Conservation (phyloP, 495 filamentous ascomycete species). For the Penicillium coprophilum region DNA sequence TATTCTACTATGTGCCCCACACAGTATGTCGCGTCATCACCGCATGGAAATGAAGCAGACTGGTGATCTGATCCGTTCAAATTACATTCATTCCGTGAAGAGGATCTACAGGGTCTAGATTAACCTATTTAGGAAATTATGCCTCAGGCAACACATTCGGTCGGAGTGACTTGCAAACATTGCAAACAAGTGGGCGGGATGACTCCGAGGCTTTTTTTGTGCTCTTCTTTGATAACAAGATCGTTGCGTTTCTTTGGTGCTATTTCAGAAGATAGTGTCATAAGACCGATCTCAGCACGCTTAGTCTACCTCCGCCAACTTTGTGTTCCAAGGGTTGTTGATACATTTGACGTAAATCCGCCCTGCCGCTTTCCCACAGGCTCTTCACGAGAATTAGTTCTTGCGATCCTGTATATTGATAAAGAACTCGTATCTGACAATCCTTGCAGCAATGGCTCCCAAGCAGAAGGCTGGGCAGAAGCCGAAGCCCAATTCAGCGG, state of each 20-base stretch:
- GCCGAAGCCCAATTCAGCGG: slow-evolving; percentile 56
- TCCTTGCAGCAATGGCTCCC: slow-evolving; percentile 36
- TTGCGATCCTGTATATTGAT: slow-evolving; percentile 9
- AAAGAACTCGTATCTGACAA: neutral
- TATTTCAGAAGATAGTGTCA: neutral
- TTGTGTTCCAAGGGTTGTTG: neutral
- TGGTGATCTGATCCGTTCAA: no score
- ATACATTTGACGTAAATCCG: slow-evolving; percentile 5
- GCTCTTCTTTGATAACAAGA: slow-evolving; percentile 25
- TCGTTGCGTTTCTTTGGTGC: slow-evolving; percentile 3
- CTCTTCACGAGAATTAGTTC: neutral
- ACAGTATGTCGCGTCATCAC: no score
- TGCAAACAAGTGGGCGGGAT: slow-evolving; percentile 34
- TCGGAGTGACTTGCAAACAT: slow-evolving; percentile 22
- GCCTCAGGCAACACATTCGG: neutral
- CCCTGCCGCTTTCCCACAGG: neutral
- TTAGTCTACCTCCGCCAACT: neutral
- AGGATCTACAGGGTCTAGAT: neutral
- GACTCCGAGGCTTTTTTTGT: slow-evolving; percentile 44
- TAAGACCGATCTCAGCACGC: neutral
- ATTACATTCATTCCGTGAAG: neutral
- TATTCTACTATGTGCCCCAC: no score
- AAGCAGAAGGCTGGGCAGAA: slow-evolving; percentile 67
- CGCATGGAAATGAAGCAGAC: neutral
- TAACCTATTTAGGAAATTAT: neutral